Percentiles rank a stretch among this genome's conserved stretches.
phyloP scores from a whole-genome alignment of 805 yeast genomes.

The Lipomyces japonicus region DNA sequence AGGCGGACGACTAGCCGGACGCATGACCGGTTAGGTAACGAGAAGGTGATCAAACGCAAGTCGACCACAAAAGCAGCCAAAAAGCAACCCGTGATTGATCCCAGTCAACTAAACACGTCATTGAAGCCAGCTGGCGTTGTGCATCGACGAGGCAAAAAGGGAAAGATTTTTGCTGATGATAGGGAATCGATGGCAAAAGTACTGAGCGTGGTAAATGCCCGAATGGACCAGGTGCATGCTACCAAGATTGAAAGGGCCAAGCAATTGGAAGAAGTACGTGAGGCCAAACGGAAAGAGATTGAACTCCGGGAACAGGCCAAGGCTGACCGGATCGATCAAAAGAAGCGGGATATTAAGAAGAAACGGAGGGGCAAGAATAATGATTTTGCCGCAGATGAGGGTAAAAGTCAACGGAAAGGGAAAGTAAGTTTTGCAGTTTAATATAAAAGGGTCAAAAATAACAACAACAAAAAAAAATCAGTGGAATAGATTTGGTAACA shows the following conservation, averaged over 20 bases:
- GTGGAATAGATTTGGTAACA: neutral
- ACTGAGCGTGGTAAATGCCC: conserved; percentile 45
- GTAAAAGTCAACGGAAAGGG: conserved; percentile 7
- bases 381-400: neutral
- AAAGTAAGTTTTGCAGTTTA: conserved; percentile 15
- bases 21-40: conserved; percentile 24
- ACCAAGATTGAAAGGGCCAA: conserved; percentile 87
- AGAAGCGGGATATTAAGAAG: conserved; percentile 69
- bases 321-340: conserved; percentile 63
- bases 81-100: conserved; percentile 18
- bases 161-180: conserved; percentile 42
- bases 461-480: neutral
- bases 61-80: conserved; percentile 7
- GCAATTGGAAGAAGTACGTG: conserved; percentile 85
- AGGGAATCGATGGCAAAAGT: conserved; percentile 73
- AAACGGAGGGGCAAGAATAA: conserved; percentile 51
- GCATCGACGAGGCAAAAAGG: conserved; percentile 73
- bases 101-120: conserved; percentile 54
- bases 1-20: conserved; percentile 11
- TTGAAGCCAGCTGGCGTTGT: conserved; percentile 76
- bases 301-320: conserved; percentile 77
- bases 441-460: neutral
- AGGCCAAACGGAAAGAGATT: conserved; percentile 77
- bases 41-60: conserved; percentile 21
- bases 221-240: conserved; percentile 79